phyloP scores from a whole-genome alignment of 208 protist genomes.

The Jaenimonas drosophilae region DNA sequence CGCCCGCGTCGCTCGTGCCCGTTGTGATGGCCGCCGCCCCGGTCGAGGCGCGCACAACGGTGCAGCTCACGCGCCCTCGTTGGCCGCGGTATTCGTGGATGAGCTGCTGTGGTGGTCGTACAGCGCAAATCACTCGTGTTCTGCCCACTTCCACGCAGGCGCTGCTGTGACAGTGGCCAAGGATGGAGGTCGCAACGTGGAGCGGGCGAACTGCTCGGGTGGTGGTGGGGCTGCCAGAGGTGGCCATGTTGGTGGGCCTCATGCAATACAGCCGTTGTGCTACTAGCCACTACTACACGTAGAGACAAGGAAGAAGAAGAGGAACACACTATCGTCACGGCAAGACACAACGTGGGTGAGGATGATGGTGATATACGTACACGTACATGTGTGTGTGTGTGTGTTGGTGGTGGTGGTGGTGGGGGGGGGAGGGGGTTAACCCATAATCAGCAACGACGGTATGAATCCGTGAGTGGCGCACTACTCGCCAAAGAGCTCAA shows the following conservation, averaged over 20 bases:
- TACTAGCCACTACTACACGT: no score
- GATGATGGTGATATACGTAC: no score
- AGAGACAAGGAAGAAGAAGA: no score
- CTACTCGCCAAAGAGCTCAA: conserved; percentile 52
- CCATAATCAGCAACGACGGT: no score
- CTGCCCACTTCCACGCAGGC: conserved; percentile 66
- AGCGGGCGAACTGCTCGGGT: conserved; percentile 58
- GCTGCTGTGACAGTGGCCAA: conserved; percentile 74
- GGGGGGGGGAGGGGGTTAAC: no score
- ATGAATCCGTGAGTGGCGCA: neutral
- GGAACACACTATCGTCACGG: no score
- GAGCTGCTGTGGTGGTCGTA: conserved; percentile 80
- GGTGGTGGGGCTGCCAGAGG: no score
- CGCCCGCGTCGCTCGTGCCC: conserved; percentile 5
- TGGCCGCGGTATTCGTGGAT: conserved; percentile 74
- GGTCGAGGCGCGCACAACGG: conserved; percentile 30
- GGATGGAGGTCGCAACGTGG: conserved; percentile 55
- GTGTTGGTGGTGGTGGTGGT: no score
- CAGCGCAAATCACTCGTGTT: conserved; percentile 69
- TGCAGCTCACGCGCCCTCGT: conserved; percentile 54
- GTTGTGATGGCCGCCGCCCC: conserved; percentile 13
- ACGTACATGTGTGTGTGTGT: no score
- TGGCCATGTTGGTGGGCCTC: no score
- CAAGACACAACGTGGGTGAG: no score
- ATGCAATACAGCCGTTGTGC: no score